Percentiles rank a stretch among this genome's conserved stretches.
Conservation (phyloP, 805 yeast species). For the Starmera dryadoides region DNA sequence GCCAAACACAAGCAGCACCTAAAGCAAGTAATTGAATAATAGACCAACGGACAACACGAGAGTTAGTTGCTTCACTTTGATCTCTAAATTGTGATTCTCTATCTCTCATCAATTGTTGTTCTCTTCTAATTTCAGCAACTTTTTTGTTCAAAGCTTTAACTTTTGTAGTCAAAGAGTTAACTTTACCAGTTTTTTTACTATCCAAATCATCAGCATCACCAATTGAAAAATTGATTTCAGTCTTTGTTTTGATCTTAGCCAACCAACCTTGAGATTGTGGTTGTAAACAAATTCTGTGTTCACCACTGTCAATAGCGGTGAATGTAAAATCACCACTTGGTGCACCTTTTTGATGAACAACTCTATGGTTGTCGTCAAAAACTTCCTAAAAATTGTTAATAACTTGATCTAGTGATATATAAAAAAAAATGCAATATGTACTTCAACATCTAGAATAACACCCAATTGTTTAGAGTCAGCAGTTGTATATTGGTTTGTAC, state of each 20-base stretch:
- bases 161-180: constrained; percentile 47
- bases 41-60: constrained; percentile 70
- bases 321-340: constrained; percentile 67
- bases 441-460: constrained; percentile 37
- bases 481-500: constrained; percentile 25
- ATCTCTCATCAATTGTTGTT: constrained; percentile 63
- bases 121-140: constrained; percentile 53
- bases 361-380: constrained; percentile 71
- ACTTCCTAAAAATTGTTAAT: constrained; percentile 35
- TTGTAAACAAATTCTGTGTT: constrained; percentile 65
- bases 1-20: constrained; percentile 65
- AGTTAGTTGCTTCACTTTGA: constrained; percentile 61
- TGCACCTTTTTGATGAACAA: constrained; percentile 59
- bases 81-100: constrained; percentile 71
- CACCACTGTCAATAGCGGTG: constrained; percentile 70
- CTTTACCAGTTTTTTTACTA: constrained; percentile 55
- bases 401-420: background rate
- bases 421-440: constrained; percentile 2
- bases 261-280: constrained; percentile 55
- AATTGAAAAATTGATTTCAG: constrained; percentile 56
- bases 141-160: constrained; percentile 50
- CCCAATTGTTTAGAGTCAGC: constrained; percentile 28
- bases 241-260: constrained; percentile 46
- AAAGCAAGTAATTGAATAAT: constrained; percentile 57
- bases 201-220: constrained; percentile 64